Base-by-base conservation (phyloP, 2,329 filamentous ascomycete genomes). In the Blastomyces gilchristii region DNA sequence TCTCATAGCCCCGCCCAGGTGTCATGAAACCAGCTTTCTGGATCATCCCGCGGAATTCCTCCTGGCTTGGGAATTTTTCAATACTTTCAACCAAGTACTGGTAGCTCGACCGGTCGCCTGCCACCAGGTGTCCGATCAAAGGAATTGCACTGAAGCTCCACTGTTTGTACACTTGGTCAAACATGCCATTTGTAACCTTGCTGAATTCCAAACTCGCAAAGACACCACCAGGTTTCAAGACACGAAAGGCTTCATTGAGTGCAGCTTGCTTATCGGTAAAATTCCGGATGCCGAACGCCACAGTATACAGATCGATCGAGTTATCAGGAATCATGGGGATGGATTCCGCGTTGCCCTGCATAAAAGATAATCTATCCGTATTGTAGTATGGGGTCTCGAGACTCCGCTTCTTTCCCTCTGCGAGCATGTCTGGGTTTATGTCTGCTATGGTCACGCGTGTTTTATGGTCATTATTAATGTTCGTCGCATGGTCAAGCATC, bases 21-120 rank as follows among this genome's bases (percentile, higher is more conserved):
- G 96, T 85, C 66, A 89, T 80, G 72, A 99, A 99, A 0, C 93
- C 93, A 2, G 90, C 93, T 65, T 74, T 72, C 66, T 75, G 73
- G 64, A 78, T 78, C 76, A 78, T 78, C 43, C 85, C 82, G 67
- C 87, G 83, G 72, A 96, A 99, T 68, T 90, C 86, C 61, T 86
- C 82, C 79, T 99, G 95, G 68, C 81, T 87, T 0, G 94, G 95
- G 74, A 97, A 97, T 58, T 84, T 81, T 77, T 97, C 92, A 75
- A 99, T 99, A 76, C 92, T 97, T 82, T 99, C 94, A 11, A 99
- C 94, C 11, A 99, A 82, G 77, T 99, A 99, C 81, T 99, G 94
- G 76, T 99, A 99, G 74, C 91, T 96, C 72, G 95, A 93, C 63
- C 93, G 82, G 74, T 99, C 95, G 7, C 90, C 91, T 1, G 94